Evolutionary conservation across 2,329 filamentous ascomycete species (phyloP).

Genomic region (Pseudogymnoascus sp.): DNA sequence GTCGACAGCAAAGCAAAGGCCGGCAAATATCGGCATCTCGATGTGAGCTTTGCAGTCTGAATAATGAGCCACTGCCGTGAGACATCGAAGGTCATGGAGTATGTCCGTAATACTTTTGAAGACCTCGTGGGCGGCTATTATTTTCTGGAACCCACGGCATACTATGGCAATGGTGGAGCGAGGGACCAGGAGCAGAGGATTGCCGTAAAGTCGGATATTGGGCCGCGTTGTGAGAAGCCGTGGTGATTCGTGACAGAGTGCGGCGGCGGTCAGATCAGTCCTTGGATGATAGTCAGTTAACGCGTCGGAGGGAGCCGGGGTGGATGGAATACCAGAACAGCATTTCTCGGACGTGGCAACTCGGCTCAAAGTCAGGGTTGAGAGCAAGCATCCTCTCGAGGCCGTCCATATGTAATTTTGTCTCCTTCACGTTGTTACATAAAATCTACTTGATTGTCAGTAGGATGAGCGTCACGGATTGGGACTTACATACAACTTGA

Average conservation of each 20-base stretch:
- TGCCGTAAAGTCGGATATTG: conserved; percentile 5
- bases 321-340: conserved; percentile 5
- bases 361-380: background rate
- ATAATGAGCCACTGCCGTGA: conserved; percentile 3
- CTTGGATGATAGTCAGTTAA: background rate
- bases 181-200: background rate
- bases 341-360: background rate
- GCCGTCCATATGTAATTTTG: conserved; percentile 5
- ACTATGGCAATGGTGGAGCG: conserved; percentile 7
- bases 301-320: background rate
- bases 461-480: background rate
- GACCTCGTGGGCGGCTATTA: background rate
- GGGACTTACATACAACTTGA: conserved; percentile 4
- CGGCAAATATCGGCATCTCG: background rate
- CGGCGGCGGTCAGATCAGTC: conserved; percentile 6
- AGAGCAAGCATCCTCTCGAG: conserved; percentile 5
- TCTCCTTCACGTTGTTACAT: background rate
- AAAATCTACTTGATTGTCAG: conserved; percentile 3
- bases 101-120: conserved; percentile 1
- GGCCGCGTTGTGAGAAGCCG: background rate
- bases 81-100: conserved; percentile 7
- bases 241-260: background rate
- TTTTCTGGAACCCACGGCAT: conserved; percentile 6
- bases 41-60: background rate
- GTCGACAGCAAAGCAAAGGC: background rate